A percentile compares a stretch with the other conserved stretches of the same genome.
These are phyloP conservation scores for Cryptosporidium baileyi DNA, from an alignment of 169 alveolate genomes.

Conservation along the genomic window DNA sequence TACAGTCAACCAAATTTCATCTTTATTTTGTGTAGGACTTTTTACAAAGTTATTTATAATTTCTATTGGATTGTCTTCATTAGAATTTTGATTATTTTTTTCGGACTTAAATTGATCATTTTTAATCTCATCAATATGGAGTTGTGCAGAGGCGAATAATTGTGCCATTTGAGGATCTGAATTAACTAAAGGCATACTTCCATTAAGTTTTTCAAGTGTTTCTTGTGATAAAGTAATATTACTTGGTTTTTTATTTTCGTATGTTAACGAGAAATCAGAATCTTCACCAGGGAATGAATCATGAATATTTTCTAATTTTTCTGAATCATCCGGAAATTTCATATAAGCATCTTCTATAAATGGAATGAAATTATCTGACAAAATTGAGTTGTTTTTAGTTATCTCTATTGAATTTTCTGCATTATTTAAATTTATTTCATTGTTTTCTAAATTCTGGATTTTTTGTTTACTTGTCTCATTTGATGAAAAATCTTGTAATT, in stretches of 20 bases:
- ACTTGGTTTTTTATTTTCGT: neutral
- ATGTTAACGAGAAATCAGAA: neutral
- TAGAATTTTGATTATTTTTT: neutral
- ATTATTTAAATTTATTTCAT: neutral
- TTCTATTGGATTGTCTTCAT: slow-evolving; percentile 33
- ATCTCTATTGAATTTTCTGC: neutral
- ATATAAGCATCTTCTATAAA: slow-evolving; percentile 24
- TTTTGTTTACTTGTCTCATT: neutral
- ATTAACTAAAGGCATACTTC: slow-evolving; percentile 20
- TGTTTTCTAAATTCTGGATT: neutral
- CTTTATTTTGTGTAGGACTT: slow-evolving; percentile 2
- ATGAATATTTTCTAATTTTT: too few relatives aligned
- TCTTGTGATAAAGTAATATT: neutral
- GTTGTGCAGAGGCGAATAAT: slow-evolving; percentile 60
- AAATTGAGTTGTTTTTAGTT: neutral
- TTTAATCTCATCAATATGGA: slow-evolving; percentile 32
- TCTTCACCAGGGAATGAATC: neutral
- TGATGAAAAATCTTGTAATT: neutral
- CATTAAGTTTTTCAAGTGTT: slow-evolving; percentile 16
- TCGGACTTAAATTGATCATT: neutral
- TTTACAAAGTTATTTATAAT: neutral
- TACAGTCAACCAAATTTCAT: slow-evolving; percentile 42
- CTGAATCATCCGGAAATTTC: neutral
- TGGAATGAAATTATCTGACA: slow-evolving; percentile 47
- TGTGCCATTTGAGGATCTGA: slow-evolving; percentile 65